Evolutionary conservation across 495 filamentous ascomycete genomes (phyloP).

Genomic region (Pseudoneurospora amorphoporcata): DNA sequence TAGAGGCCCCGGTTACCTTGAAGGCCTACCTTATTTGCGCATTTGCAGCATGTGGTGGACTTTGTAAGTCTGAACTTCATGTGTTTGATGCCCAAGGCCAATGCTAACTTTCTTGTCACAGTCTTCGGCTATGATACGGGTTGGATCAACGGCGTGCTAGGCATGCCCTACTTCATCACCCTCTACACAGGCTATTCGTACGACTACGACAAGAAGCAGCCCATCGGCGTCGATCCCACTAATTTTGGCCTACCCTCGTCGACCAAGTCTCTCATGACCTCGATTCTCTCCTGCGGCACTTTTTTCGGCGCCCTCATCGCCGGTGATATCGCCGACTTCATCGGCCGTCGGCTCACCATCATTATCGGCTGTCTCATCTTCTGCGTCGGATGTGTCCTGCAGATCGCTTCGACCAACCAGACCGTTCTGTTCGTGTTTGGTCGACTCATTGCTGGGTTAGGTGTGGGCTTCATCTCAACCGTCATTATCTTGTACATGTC

Average conservation of each 20-base stretch:
- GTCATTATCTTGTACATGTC: conserved; percentile 69
- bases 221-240: conserved; percentile 23
- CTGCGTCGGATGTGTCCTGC: conserved; percentile 51
- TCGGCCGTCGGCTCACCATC: conserved; percentile 57
- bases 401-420: conserved; percentile 35
- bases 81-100: neutral
- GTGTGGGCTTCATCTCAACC: conserved; percentile 63
- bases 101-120: neutral
- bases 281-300: conserved; percentile 63
- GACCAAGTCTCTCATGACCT: conserved; percentile 57
- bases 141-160: conserved; percentile 51
- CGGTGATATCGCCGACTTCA: conserved; percentile 57
- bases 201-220: conserved; percentile 38
- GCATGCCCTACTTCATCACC: conserved; percentile 42
- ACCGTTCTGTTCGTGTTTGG: conserved; percentile 47
- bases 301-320: conserved; percentile 66
- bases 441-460: conserved; percentile 58
- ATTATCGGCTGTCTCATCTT: conserved; percentile 56
- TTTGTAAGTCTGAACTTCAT: conserved; percentile 25
- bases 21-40: conserved; percentile 59
- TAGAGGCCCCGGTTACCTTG: conserved; percentile 55
- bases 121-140: conserved; percentile 58
- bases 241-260: conserved; percentile 21
- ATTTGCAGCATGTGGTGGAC: conserved; percentile 57
- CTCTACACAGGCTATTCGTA: conserved; percentile 55